Conservation (phyloP, 345 rosid genomes). For the Aquilaria yunnanensis region DNA sequence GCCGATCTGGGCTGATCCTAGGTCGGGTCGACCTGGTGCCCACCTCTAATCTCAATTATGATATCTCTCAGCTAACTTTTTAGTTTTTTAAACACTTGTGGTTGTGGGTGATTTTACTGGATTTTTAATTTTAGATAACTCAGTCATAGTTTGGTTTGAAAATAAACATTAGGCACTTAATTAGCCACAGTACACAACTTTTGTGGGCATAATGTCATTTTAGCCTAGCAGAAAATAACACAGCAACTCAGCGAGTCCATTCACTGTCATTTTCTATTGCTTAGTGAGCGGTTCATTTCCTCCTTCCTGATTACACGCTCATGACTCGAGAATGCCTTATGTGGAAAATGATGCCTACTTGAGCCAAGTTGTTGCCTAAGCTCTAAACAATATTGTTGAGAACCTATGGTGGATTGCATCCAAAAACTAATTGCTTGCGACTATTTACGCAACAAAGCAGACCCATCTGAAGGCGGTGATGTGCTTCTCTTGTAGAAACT, state of each 20-base stretch:
- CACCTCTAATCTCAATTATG: no score
- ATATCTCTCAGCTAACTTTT: no score
- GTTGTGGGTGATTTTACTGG: no score
- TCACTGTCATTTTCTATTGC: slow-evolving; percentile 5
- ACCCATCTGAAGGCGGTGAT: slow-evolving; percentile 66
- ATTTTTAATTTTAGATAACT: no score
- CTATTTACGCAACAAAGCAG: slow-evolving; percentile 92
- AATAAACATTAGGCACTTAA: no score
- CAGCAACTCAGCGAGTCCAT: slow-evolving; percentile 8
- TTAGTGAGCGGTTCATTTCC: slow-evolving; percentile 23
- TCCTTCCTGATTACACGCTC: not conserved
- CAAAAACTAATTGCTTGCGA: slow-evolving; percentile 90
- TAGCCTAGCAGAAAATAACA: not conserved
- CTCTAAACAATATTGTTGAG: slow-evolving; percentile 77
- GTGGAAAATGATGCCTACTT: slow-evolving; percentile 98
- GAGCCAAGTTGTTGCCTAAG: slow-evolving; percentile 60
- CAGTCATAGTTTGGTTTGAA: no score
- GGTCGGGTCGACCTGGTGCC: no score
- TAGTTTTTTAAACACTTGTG: no score
- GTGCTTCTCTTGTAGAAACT: slow-evolving; percentile 57
- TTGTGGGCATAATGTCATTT: not conserved
- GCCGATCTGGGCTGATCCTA: no score
- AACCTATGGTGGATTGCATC: slow-evolving; percentile 74
- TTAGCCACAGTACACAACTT: not conserved
- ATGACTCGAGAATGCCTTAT: slow-evolving; percentile 91